A percentile compares a stretch with the other conserved stretches of the same genome.
Evolutionary conservation across 345 rosid genomes (phyloP).

Genomic region (Syzygium aromaticum): DNA sequence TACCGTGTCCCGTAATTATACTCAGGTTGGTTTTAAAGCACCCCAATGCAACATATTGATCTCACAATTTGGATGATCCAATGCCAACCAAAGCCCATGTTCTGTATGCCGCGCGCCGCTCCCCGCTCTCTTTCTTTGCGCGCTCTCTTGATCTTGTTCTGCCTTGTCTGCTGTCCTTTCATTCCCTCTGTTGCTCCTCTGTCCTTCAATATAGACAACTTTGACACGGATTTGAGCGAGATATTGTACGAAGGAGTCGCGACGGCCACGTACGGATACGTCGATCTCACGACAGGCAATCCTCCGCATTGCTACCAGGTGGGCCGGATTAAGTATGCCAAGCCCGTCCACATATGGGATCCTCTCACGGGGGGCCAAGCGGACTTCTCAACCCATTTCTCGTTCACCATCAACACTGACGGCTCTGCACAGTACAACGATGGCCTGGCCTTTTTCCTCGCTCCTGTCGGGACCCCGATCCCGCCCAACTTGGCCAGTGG

Average conservation of each 20-base stretch:
- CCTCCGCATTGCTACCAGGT: accelerated
- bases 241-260: neutral
- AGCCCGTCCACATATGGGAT: neutral
- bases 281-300: accelerated
- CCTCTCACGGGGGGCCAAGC: neutral
- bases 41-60: neutral
- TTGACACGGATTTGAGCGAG: too few relatives aligned
- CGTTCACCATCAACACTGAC: neutral
- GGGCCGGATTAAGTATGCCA: neutral
- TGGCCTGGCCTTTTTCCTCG: neutral
- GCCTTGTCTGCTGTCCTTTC: too few relatives aligned
- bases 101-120: too few relatives aligned
- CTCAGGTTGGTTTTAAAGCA: neutral
- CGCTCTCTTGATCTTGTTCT: too few relatives aligned
- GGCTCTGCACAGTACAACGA: accelerated
- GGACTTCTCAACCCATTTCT: neutral
- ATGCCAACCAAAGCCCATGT: too few relatives aligned
- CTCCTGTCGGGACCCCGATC: neutral
- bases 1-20: neutral
- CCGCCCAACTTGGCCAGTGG: accelerated
- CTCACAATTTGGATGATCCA: neutral
- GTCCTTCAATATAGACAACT: too few relatives aligned
- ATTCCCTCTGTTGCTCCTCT: too few relatives aligned
- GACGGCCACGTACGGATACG: neutral
- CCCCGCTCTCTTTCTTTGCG: too few relatives aligned